phyloP scores from a whole-genome alignment of 495 filamentous ascomycete genomes.

The Platismatia glauca region DNA sequence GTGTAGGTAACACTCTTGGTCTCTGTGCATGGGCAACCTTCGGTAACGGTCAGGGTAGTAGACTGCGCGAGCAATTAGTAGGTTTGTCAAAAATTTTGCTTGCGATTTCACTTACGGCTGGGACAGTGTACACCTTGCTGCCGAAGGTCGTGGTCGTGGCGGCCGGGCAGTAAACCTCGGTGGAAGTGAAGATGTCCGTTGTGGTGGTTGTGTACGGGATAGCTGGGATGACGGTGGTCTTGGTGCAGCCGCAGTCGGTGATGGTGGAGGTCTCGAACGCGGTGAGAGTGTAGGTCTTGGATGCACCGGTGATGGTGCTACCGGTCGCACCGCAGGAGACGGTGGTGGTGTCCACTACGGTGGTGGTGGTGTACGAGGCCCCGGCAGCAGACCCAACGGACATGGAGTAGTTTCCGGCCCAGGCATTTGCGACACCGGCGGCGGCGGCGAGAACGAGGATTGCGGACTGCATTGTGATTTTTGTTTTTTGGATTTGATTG shows the following conservation, averaged over 20 bases:
- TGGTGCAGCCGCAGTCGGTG: constrained; percentile 23
- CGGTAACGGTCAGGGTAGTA: constrained; percentile 18
- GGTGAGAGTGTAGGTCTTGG: constrained; percentile 71
- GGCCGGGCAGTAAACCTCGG: constrained; percentile 77
- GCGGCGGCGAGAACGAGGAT: constrained; percentile 50
- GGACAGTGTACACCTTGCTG: constrained; percentile 69
- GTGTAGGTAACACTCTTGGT: constrained; percentile 19
- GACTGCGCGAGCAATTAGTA: constrained; percentile 2
- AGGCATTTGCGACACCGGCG: constrained; percentile 29
- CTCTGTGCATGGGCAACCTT: constrained; percentile 27
- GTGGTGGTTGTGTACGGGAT: constrained; percentile 42
- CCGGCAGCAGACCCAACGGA: constrained; percentile 27
- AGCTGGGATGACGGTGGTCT: constrained; percentile 27
- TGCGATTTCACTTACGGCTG: constrained; percentile 29
- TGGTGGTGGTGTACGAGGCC: constrained; percentile 38
- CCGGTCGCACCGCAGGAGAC: constrained; percentile 66
- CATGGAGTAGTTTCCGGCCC: constrained; percentile 18
- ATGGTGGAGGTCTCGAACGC: constrained; percentile 42
- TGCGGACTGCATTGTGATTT: constrained; percentile 79
- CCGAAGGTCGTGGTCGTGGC: constrained; percentile 61
- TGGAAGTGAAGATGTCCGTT: constrained; percentile 68
- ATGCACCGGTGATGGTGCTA: constrained; percentile 58
- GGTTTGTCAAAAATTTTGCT: background rate
- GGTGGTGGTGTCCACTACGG: constrained; percentile 55
- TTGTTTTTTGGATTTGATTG: constrained; percentile 10